Evolutionary conservation across 192 early-diverging fungal genomes (phyloP).

Genomic region (Coemansia interrupta): DNA sequence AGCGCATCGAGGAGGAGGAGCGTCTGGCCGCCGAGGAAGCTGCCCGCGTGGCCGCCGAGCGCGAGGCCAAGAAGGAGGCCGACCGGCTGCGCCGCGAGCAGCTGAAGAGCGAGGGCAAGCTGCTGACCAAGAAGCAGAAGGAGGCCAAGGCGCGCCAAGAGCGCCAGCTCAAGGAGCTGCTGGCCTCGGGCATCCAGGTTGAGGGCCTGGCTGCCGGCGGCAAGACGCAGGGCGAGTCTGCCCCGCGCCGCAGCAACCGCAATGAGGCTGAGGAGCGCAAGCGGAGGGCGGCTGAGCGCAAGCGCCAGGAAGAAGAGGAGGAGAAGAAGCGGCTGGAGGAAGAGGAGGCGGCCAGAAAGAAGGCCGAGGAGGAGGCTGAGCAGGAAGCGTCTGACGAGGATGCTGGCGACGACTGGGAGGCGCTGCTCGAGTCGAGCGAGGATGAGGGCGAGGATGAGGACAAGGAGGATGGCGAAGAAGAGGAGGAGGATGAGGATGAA

Average conservation of each 20-base stretch:
- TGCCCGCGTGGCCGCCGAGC: slow-evolving; percentile 62
- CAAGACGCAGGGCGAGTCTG: not conserved
- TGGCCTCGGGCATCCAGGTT: slow-evolving; percentile 75
- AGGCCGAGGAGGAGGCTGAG: slow-evolving; percentile 61
- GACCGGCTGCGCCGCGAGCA: slow-evolving; percentile 80
- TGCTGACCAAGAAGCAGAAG: slow-evolving; percentile 91
- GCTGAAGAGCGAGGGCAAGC: slow-evolving; percentile 86
- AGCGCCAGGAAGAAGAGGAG: slow-evolving; percentile 56
- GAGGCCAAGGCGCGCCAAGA: slow-evolving; percentile 70
- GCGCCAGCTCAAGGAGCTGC: slow-evolving; percentile 68
- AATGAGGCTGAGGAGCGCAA: slow-evolving; percentile 45
- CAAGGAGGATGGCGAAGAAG: slow-evolving; percentile 19
- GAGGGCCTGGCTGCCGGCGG: slow-evolving; percentile 43
- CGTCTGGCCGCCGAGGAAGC: slow-evolving; percentile 68
- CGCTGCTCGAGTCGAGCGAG: slow-evolving; percentile 31
- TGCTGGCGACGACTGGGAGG: slow-evolving; percentile 42
- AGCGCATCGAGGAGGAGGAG: slow-evolving; percentile 65
- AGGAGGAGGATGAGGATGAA: slow-evolving; percentile 28
- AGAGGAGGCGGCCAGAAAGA: slow-evolving; percentile 37
- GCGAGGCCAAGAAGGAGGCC: slow-evolving; percentile 75
- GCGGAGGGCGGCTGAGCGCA: slow-evolving; percentile 33
- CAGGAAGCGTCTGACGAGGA: slow-evolving; percentile 45
- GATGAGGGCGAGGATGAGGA: slow-evolving; percentile 53
- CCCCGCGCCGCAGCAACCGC: slow-evolving; percentile 18
- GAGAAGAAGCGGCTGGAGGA: slow-evolving; percentile 59